Evolutionary conservation across 2,329 filamentous ascomycete genomes (phyloP).

Genomic region (Fusarium virguliforme): DNA sequence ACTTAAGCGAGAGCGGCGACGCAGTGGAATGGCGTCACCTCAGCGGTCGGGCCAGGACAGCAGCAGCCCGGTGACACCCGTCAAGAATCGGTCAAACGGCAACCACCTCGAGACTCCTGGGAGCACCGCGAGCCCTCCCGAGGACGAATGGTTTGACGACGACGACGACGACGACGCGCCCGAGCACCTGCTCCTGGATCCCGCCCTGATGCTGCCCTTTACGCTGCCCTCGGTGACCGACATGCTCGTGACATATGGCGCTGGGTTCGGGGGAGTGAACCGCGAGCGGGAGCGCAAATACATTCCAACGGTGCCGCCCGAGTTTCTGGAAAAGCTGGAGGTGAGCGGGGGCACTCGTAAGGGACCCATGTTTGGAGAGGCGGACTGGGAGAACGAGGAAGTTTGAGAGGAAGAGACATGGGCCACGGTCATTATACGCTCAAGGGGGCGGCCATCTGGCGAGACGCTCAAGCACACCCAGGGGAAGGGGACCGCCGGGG

Average conservation of each 20-base stretch:
- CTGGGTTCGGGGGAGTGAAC: constrained; percentile 94
- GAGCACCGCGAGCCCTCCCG: constrained; percentile 59
- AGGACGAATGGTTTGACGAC: constrained; percentile 51
- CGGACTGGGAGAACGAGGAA: constrained; percentile 79
- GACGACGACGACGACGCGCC: constrained; percentile 77
- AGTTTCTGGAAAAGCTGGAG: constrained; percentile 92
- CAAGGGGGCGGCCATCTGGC: background rate
- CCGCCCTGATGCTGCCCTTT: constrained; percentile 93
- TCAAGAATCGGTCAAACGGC: constrained; percentile 60
- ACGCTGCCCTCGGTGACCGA: constrained; percentile 96
- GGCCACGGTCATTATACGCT: constrained; percentile 21
- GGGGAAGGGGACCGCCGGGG: background rate
- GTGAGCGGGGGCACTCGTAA: constrained; percentile 64
- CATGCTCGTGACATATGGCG: constrained; percentile 96
- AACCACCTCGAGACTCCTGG: constrained; percentile 62
- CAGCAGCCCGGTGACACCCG: constrained; percentile 64
- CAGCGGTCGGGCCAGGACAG: constrained; percentile 57
- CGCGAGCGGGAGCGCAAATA: constrained; percentile 94
- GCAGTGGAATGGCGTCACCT: constrained; percentile 65
- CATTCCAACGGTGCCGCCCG: constrained; percentile 93
- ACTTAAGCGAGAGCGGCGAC: constrained; percentile 69
- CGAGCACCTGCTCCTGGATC: constrained; percentile 85
- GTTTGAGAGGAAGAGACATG: constrained; percentile 55
- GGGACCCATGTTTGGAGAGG: constrained; percentile 73
- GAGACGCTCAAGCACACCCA: constrained; percentile 1